These are phyloP conservation scores for Dactylonectria macrodidyma DNA, from an alignment of 2,329 filamentous ascomycete species.

Conservation along the genomic window DNA sequence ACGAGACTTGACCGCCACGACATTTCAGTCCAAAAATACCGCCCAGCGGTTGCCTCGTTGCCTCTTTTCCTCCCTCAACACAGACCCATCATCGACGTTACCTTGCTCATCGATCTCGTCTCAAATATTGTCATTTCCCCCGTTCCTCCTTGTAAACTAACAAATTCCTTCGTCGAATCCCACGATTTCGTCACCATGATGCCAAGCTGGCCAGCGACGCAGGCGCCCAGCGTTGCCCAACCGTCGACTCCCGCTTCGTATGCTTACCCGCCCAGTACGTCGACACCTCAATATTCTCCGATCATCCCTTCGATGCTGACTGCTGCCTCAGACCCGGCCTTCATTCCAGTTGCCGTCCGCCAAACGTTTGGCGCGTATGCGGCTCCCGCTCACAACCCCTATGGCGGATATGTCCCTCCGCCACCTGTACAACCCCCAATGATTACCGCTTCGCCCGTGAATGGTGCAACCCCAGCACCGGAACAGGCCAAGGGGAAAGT, in stretches of 20 bases:
- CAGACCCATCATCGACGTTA: conserved; percentile 27
- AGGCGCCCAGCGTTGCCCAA: conserved; percentile 59
- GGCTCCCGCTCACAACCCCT: conserved; percentile 52
- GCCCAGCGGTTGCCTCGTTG: conserved; percentile 31
- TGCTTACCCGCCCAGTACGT: conserved; percentile 58
- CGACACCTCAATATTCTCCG: conserved; percentile 14
- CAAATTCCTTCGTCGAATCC: conserved; percentile 22
- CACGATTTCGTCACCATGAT: conserved; percentile 51
- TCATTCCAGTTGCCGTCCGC: conserved; percentile 73
- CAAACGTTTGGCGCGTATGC: conserved; percentile 68
- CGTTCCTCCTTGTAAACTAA: conserved; percentile 44
- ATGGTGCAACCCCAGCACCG: conserved; percentile 48
- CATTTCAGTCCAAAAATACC: conserved; percentile 45
- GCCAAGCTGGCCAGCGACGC: conserved; percentile 55
- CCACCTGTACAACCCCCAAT: conserved; percentile 47
- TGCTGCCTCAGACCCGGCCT: conserved; percentile 64
- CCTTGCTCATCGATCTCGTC: conserved; percentile 29
- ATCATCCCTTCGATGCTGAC: conserved; percentile 42
- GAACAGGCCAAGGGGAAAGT: conserved; percentile 71
- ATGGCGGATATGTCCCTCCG: conserved; percentile 51
- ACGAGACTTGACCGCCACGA: conserved; percentile 49
- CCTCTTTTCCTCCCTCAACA: conserved; percentile 25
- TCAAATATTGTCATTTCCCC: conserved; percentile 34
- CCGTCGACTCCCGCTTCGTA: conserved; percentile 54
- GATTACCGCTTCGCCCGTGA: conserved; percentile 42